phyloP scores from a whole-genome alignment of 2,329 filamentous ascomycete genomes.

The Corynespora cassiicola region DNA sequence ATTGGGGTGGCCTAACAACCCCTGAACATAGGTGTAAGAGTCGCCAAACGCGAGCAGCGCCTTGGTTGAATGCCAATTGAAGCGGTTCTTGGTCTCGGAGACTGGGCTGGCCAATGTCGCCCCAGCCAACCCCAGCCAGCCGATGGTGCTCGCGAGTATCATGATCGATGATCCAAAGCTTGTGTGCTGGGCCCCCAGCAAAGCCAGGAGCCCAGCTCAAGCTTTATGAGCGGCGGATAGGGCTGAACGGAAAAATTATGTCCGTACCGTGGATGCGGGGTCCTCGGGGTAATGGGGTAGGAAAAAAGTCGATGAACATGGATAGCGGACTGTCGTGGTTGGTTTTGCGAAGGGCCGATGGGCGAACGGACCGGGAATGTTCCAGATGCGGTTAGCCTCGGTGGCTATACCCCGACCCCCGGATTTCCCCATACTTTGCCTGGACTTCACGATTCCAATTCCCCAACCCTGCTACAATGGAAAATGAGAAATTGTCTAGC shows the following conservation, averaged over 20 bases:
- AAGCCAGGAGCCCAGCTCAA: too few relatives aligned
- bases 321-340: too few relatives aligned
- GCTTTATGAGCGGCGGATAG: background rate
- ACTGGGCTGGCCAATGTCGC: background rate
- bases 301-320: too few relatives aligned
- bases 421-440: too few relatives aligned
- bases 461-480: too few relatives aligned
- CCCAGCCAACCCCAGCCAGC: background rate
- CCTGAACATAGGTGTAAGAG: slow-evolving; percentile 62
- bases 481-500: too few relatives aligned
- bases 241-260: slow-evolving; percentile 20
- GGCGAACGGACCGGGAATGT: too few relatives aligned
- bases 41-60: slow-evolving; percentile 56
- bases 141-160: slow-evolving; percentile 10
- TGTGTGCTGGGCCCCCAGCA: too few relatives aligned
- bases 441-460: too few relatives aligned
- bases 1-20: slow-evolving; percentile 57
- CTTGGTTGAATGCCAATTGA: slow-evolving; percentile 25
- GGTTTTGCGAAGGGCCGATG: too few relatives aligned
- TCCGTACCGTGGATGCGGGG: slow-evolving; percentile 7
- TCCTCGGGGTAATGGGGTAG: background rate
- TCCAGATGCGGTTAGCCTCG: too few relatives aligned
- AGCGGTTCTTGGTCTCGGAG: slow-evolving; percentile 4
- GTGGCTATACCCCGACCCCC: too few relatives aligned
- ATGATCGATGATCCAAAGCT: slow-evolving; percentile 11